Evolutionary conservation across 768 basidiomycete species (phyloP), one percentile per base, ranked within the genome.

Genomic region (Boletus reticulatus): DNA sequence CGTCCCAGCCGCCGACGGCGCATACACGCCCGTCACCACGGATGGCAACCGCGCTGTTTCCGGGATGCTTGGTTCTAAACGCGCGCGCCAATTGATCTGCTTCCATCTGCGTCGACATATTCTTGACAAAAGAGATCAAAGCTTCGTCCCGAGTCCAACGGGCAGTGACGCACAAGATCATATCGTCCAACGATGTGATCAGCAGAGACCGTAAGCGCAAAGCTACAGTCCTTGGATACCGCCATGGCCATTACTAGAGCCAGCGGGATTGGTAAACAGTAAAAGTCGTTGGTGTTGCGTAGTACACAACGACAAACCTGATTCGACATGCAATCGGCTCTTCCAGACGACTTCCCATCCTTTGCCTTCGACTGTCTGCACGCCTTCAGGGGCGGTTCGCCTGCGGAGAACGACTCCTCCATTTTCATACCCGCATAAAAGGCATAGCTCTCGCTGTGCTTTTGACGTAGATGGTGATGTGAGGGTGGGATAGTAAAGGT

Each of bases 1-100:
- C 94, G 58, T 98, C 94, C 96, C 96, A 98, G 0, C 94, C 93
- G 3, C 89, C 95, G 3, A 94, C 76, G 0, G 94, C 94, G 62
- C 94, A 88, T 0, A 98, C 82, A 20, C 81, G 80, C 0, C 86
- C 92, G 60, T 90, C 87, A 36, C 83, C 78, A 6, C 85, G 83
- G 13, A 97, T 83, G 4, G 86, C 81, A n/a, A 98, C 70, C 8
- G 83, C 80, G 0, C 81, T 80, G 64, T 94, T 94, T 4, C 94
- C 94, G 0, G 91, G 84, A 58, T 91, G 78, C 63, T 87, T 93
- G 20, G 85, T 93, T 43, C 83, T 82, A 71, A 16, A 78, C 63
- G 22, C 65, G 67, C 43, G 77, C 61, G 48, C 68, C 1, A 56
- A 48, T n/a, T 61, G 71, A 3, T 67, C 61, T 2, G 48, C 56